Evolutionary conservation across 768 basidiomycete genomes (phyloP), one percentile per base, ranked within the genome.

Genomic region (Hydnum rufescens): DNA sequence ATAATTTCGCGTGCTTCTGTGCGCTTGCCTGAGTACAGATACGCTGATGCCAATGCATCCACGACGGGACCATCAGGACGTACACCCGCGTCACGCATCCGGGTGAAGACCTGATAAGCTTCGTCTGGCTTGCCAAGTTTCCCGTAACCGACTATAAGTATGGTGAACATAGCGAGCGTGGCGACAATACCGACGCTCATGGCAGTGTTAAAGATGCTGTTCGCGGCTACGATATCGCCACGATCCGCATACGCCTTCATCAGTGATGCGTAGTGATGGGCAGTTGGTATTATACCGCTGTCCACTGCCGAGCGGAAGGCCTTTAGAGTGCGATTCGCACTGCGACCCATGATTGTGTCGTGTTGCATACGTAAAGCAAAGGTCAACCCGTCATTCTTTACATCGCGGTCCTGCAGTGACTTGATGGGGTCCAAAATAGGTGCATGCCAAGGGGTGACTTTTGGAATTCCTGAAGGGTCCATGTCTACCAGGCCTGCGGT

Each of bases 91-190:
- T 13, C 26, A 1, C 44, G 44, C 49, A 50, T 50, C 29, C 32
- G 28, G 28, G 6, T 16, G 25, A 50, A 50, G 8, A 32, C 30
- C 32, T 34, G 49, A 6, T 31, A 13, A 16, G 49, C 25, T 6
- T 8, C 16, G 23, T 50, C 29, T 6, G 30, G 26, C 18, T 32
- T 8, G 13, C 49, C 49, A 50, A 25, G 16, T 30, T 34, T 50
- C 8, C 49, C 49, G 25, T 50, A 50, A 6, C 6, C 49, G 28
- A 50, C 23, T 16, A 50, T 50, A 31, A 50, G 49, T 6, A 50
- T 32, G 28, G 49, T 50, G 30, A 50, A 50, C 49, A 50, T 50
- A 18, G 31, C 49, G 16, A 32, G 16, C 8, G 49, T 30, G 13
- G 18, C 30, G 25, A 50, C 30, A 28, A 50, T 28, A 6, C 49